Evolutionary conservation across 441 rosid species (phyloP).

Genomic region (Gossypium davidsonii): DNA sequence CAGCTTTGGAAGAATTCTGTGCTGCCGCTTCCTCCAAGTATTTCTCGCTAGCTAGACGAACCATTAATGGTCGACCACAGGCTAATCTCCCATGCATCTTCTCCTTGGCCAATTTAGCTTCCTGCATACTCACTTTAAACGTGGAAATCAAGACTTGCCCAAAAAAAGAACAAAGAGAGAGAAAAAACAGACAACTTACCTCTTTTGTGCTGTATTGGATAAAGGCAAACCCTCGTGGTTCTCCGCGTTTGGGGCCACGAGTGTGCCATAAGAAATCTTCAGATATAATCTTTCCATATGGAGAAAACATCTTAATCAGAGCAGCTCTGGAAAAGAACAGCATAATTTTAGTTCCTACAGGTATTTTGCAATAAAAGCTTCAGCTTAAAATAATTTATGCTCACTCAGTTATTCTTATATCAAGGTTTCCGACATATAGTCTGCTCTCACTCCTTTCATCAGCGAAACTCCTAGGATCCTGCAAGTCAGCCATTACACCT

Average conservation of each 20-base stretch:
- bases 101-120: constrained; percentile 86
- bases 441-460: constrained; percentile 70
- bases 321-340: constrained; percentile 47
- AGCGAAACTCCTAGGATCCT: constrained; percentile 42
- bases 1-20: constrained; percentile 28
- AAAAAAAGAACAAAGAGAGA: neutral
- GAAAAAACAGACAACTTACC: constrained; percentile 43
- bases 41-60: constrained; percentile 75
- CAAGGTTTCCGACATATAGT: constrained; percentile 77
- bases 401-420: constrained; percentile 81
- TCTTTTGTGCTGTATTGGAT: constrained; percentile 67
- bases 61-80: constrained; percentile 80
- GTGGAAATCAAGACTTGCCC: constrained; percentile 54
- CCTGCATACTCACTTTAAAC: constrained; percentile 91
- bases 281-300: constrained; percentile 72
- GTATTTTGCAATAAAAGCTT: neutral
- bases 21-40: constrained; percentile 36
- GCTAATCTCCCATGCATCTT: constrained; percentile 93
- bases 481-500: constrained; percentile 16
- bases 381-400: constrained; percentile 16
- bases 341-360: neutral
- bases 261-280: constrained; percentile 95
- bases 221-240: constrained; percentile 84
- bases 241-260: constrained; percentile 86
- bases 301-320: constrained; percentile 85